phyloP scores from a whole-genome alignment of 2,329 filamentous ascomycete species.

The Gaeumannomyces sp. region DNA sequence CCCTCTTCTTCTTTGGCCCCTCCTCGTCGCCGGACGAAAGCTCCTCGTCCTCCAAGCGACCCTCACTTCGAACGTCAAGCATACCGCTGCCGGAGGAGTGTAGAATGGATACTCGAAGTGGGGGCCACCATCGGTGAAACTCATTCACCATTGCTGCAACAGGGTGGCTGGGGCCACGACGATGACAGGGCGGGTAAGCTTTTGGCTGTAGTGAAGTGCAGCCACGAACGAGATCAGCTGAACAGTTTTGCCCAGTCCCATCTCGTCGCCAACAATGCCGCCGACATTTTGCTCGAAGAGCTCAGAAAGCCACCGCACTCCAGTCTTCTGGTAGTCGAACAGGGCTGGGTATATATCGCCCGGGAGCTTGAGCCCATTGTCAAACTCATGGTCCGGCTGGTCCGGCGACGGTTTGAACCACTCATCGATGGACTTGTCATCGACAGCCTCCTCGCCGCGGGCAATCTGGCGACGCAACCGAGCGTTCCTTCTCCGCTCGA shows the following conservation, averaged over 20 bases:
- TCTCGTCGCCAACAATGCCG: conserved; percentile 94
- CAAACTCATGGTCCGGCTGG: conserved; percentile 66
- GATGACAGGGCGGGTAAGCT: conserved; percentile 76
- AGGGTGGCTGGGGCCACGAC: conserved; percentile 92
- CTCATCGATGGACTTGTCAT: conserved; percentile 48
- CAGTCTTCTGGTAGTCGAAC: conserved; percentile 96
- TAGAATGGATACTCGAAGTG: conserved; percentile 88
- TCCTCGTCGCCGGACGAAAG: conserved; percentile 39
- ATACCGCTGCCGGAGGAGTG: conserved; percentile 96
- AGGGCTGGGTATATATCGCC: conserved; percentile 89
- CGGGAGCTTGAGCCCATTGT: conserved; percentile 72
- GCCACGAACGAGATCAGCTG: conserved; percentile 73
- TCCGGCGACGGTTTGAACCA: conserved; percentile 86
- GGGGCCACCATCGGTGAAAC: conserved; percentile 99
- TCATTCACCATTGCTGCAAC: conserved; percentile 96
- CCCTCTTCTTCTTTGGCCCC: conserved; percentile 39
- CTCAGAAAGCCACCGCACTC: conserved; percentile 93
- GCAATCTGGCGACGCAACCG: conserved; percentile 29
- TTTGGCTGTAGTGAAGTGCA: conserved; percentile 85
- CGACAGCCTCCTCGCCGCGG: conserved; percentile 27
- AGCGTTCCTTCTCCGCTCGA: conserved; percentile 41
- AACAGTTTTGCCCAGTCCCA: conserved; percentile 94
- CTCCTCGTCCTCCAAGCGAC: conserved; percentile 47
- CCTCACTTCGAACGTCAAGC: conserved; percentile 70
- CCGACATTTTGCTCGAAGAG: conserved; percentile 84